These are phyloP conservation scores for Triticum monococcum DNA, from an alignment of 176 grass and related monocot species.

Conservation along the genomic window DNA sequence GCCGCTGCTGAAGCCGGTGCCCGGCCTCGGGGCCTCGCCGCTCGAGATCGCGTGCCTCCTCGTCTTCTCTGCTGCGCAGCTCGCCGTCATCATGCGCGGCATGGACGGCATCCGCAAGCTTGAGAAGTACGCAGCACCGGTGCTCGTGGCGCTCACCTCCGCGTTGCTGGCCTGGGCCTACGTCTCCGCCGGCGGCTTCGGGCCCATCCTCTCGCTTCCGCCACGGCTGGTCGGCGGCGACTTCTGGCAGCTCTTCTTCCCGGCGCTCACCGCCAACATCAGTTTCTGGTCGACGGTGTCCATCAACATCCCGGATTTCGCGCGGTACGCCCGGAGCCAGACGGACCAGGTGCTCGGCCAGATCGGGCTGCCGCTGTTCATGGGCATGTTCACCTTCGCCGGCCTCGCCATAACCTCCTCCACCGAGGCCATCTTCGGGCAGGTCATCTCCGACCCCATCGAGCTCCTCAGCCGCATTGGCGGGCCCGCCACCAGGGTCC, in stretches of 20 bases:
- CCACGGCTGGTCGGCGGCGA: background rate
- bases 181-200: slow-evolving; percentile 3
- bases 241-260: slow-evolving; percentile 12
- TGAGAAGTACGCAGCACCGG: background rate
- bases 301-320: slow-evolving; percentile 19
- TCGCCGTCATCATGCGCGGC: slow-evolving; percentile 11
- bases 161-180: slow-evolving; percentile 2
- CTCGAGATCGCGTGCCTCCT: slow-evolving; percentile 14
- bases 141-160: slow-evolving; percentile 17
- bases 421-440: slow-evolving; percentile 7
- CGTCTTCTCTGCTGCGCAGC: background rate
- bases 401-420: slow-evolving; percentile 16
- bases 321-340: slow-evolving; percentile 8
- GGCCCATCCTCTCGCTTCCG: background rate
- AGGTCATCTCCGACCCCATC: slow-evolving; percentile 11
- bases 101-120: slow-evolving; percentile 11
- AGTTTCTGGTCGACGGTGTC: slow-evolving; percentile 13
- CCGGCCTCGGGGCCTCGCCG: background rate
- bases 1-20: background rate
- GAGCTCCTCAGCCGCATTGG: slow-evolving; percentile 1
- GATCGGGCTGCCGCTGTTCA: background rate
- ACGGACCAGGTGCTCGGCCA: slow-evolving; percentile 13
- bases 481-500: background rate
- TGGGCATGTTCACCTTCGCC: slow-evolving; percentile 12
- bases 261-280: slow-evolving; percentile 16